phyloP scores from a whole-genome alignment of 2,329 filamentous ascomycete genomes.

The Talaromyces pinophilus region DNA sequence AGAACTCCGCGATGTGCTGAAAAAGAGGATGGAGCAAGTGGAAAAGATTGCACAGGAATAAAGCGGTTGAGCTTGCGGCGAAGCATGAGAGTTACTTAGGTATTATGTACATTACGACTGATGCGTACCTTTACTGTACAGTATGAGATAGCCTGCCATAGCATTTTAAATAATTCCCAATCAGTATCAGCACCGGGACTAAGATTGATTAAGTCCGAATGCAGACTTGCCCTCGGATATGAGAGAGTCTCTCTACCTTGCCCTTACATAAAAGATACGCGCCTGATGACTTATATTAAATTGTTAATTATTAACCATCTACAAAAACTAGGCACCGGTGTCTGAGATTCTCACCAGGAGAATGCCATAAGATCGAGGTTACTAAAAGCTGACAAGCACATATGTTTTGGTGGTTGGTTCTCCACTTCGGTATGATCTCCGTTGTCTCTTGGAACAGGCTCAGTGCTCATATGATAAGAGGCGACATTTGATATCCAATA shows the following conservation, averaged over 20 bases:
- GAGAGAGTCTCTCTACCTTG: not conserved
- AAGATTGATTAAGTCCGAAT: not conserved
- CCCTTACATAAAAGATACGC: not conserved
- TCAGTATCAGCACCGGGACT: not conserved
- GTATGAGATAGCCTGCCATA: not conserved
- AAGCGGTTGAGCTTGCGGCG: not conserved
- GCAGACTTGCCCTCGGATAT: too few species aligned
- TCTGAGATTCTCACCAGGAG: not conserved
- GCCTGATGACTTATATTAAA: not conserved
- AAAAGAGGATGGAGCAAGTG: constrained; percentile 6
- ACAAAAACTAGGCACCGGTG: not conserved
- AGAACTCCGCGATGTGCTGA: constrained; percentile 4
- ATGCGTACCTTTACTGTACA: not conserved
- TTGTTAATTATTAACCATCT: not conserved
- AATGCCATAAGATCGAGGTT: not conserved
- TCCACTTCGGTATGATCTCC: not conserved
- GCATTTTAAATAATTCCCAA: not conserved
- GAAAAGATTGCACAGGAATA: not conserved
- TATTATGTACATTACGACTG: not conserved
- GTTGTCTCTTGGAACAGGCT: not conserved
- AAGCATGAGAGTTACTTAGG: not conserved
- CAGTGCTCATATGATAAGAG: not conserved
- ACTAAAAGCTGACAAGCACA: not conserved
- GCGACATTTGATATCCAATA: not conserved
- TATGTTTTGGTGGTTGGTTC: not conserved